These are phyloP conservation scores for Plasmodium malariae DNA, from an alignment of 169 alveolate genomes.

Conservation along the genomic window DNA sequence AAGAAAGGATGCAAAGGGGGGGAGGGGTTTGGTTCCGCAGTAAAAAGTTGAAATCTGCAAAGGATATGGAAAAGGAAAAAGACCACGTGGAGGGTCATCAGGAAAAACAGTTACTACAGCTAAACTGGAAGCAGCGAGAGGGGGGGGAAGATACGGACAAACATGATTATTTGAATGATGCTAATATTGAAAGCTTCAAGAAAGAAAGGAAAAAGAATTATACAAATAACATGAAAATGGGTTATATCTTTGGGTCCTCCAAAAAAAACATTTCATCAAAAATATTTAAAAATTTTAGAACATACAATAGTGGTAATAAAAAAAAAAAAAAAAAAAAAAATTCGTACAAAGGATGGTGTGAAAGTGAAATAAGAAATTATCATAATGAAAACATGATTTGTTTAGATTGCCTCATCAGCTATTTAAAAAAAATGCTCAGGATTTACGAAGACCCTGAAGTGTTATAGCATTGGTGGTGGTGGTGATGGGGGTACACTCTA, in stretches of 20 bases:
- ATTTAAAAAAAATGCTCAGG: constrained; percentile 44
- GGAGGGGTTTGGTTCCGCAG: not conserved
- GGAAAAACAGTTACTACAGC: not conserved
- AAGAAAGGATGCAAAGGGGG: constrained; percentile 8
- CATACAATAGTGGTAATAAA: not conserved
- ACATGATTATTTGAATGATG: not conserved
- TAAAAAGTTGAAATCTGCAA: not conserved
- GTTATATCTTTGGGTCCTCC: constrained; percentile 16
- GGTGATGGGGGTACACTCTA: not conserved
- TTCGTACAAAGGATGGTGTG: not conserved
- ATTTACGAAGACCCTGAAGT: constrained; percentile 64
- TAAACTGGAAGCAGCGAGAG: not conserved
- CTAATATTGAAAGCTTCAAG: not conserved
- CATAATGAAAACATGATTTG: constrained; percentile 61
- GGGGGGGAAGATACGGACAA: not conserved
- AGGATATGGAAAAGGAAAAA: not conserved
- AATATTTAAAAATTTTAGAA: not conserved
- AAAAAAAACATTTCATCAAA: constrained; percentile 9
- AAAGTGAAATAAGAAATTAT: constrained; percentile 12
- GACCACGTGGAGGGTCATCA: not conserved
- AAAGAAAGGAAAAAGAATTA: not conserved
- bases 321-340: not conserved
- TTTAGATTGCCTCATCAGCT: constrained; percentile 46
- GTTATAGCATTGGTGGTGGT: not conserved
- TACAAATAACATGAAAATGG: constrained; percentile 6